These are phyloP conservation scores for Plasmodium knowlesi DNA, from an alignment of 169 alveolate genomes.

Conservation along the genomic window DNA sequence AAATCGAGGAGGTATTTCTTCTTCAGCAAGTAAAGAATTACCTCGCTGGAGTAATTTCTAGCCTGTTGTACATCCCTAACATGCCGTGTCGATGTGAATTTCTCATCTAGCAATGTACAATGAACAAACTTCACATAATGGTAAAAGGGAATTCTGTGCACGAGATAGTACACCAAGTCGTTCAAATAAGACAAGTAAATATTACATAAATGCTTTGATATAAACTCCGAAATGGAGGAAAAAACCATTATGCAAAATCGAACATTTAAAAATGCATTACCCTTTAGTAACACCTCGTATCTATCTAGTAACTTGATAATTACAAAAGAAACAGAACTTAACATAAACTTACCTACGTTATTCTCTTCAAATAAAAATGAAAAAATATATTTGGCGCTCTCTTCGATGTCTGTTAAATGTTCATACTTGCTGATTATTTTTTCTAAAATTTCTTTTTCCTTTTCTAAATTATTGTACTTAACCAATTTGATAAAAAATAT, in stretches of 20 bases:
- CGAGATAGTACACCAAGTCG: slow-evolving; percentile 48
- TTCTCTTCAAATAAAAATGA: not conserved
- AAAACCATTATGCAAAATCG: slow-evolving; percentile 6
- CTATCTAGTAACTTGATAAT: slow-evolving; percentile 43
- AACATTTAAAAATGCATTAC: slow-evolving; percentile 14
- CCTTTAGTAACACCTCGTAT: slow-evolving; percentile 17
- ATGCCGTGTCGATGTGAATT: not conserved
- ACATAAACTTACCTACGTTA: not conserved
- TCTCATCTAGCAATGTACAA: slow-evolving; percentile 5
- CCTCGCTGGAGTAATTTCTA: slow-evolving; percentile 37
- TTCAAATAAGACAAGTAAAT: slow-evolving; percentile 7
- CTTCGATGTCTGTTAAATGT: slow-evolving; percentile 4
- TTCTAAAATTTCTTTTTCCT: slow-evolving; percentile 33
- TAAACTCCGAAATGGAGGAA: slow-evolving; percentile 10
- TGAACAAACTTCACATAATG: slow-evolving; percentile 26
- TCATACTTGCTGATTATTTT: slow-evolving; percentile 42
- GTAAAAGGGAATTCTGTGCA: slow-evolving; percentile 35
- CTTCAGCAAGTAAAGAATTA: slow-evolving; percentile 58
- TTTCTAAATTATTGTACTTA: slow-evolving; percentile 29
- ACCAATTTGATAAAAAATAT: slow-evolving; percentile 27
- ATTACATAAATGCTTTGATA: slow-evolving; percentile 3
- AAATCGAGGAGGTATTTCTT: slow-evolving; percentile 42
- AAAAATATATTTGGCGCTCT: slow-evolving; percentile 6
- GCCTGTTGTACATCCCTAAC: slow-evolving; percentile 16
- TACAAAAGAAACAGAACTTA: slow-evolving; percentile 18